Evolutionary conservation across 805 yeast species (phyloP), one percentile per base, ranked within the genome.

Genomic region (Schizosaccharomyces cryophilus): DNA sequence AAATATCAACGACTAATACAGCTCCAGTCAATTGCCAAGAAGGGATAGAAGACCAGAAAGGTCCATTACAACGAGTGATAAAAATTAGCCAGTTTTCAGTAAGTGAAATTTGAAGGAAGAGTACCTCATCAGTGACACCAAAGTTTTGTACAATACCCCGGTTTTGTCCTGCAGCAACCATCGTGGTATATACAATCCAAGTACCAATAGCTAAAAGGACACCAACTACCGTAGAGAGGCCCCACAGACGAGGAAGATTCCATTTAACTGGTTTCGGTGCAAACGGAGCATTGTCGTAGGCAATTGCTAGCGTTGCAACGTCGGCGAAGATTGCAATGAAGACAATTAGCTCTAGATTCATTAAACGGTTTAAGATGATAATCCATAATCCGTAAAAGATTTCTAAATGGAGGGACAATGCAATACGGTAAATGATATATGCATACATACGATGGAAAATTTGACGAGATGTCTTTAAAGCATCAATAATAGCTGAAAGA

Each of bases 361-460:
- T 77, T 64, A 94, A 83, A 71, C 78, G 77, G 79, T 88, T 84
- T 76, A 87, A 79, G 74, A 87, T 88, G 69, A 95, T 95, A 80
- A 87, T 86, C 96, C 96, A 87, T 73, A 87, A 78, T 78, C 95
- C 96, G 69, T 88, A 78, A 84, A 87, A 87, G 71, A 87, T 76
- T 78, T 87, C 96, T 80, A 87, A 83, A 78, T 87, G 96, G 71
- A 87, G 80, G 64, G 95, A 88, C 73, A 87, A 78, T 73, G 96
- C 96, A 75, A 88, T 88, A 80, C 96, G 89, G 88, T 88, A 88
- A 70, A 87, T 95, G 78, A 88, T 95, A 77, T 88, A 88, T 69
- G 96, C 81, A 82, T 88, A 87, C 96, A 88, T 88, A 80, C 96
- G 85, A 89, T 88, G 96, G 95, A 87, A 87, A 83, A 87, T 87